These are phyloP conservation scores for Phytophthora multivora DNA, from an alignment of 352 stramenopile species.

Conservation along the genomic window DNA sequence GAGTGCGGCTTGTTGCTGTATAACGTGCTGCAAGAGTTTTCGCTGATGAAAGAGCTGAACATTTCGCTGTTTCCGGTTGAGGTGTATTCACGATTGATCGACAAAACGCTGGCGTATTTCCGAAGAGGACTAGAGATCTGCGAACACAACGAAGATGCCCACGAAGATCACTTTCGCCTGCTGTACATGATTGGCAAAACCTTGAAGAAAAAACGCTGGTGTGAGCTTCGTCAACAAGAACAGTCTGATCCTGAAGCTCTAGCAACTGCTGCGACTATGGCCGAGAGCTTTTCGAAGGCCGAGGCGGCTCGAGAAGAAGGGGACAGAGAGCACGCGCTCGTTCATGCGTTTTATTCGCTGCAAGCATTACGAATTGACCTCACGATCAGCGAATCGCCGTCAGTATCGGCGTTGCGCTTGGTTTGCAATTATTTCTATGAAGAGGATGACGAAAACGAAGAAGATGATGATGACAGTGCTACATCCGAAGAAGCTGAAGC, in stretches of 20 bases:
- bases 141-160: constrained; percentile 31
- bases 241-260: constrained; percentile 17
- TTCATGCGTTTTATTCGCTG: constrained; percentile 80
- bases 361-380: constrained; percentile 68
- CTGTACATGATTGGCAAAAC: constrained; percentile 81
- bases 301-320: constrained; percentile 62
- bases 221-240: constrained; percentile 19
- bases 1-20: constrained; percentile 78
- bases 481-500: not conserved
- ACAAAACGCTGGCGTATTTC: constrained; percentile 46
- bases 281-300: constrained; percentile 58
- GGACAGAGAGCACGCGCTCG: constrained; percentile 71
- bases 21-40: constrained; percentile 72
- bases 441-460: constrained; percentile 39
- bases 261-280: constrained; percentile 35
- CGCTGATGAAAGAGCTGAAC: constrained; percentile 46
- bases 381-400: constrained; percentile 34
- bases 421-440: constrained; percentile 67
- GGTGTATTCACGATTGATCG: constrained; percentile 38
- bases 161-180: constrained; percentile 70
- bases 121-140: constrained; percentile 41
- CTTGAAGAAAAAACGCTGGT: constrained; percentile 62
- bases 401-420: constrained; percentile 37
- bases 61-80: constrained; percentile 28
- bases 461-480: constrained; percentile 28